A percentile compares a stretch with the other conserved stretches of the same genome.
phyloP scores from a whole-genome alignment of 2,329 filamentous ascomycete genomes.

The Chaetomiaceae sp. region DNA sequence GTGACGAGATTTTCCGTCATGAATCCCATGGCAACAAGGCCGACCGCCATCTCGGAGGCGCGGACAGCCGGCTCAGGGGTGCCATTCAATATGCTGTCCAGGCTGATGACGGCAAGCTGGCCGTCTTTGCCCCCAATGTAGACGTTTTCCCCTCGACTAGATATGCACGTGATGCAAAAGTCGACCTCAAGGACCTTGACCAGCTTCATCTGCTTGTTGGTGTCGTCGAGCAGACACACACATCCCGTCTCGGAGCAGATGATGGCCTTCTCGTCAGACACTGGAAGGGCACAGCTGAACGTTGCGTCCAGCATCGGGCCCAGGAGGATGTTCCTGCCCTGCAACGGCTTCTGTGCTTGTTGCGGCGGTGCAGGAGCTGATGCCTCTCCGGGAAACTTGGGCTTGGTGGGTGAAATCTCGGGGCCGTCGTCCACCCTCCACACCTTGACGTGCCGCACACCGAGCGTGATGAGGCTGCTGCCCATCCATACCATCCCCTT shows the following conservation, averaged over 20 bases:
- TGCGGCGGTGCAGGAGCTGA: constrained; percentile 27
- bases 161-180: constrained; percentile 65
- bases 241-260: constrained; percentile 85
- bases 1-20: constrained; percentile 64
- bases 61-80: constrained; percentile 36
- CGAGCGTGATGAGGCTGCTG: constrained; percentile 75
- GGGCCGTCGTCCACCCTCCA: constrained; percentile 75
- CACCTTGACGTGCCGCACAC: constrained; percentile 86
- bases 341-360: constrained; percentile 62
- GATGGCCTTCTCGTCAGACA: constrained; percentile 71
- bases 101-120: constrained; percentile 50
- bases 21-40: constrained; percentile 65
- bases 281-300: constrained; percentile 71
- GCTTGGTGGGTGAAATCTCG: constrained; percentile 57
- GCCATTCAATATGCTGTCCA: constrained; percentile 46
- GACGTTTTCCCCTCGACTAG: constrained; percentile 53
- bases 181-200: constrained; percentile 60
- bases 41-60: constrained; percentile 36
- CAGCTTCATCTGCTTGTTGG: constrained; percentile 66
- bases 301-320: constrained; percentile 76
- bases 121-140: constrained; percentile 68
- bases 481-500: constrained; percentile 90
- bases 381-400: constrained; percentile 48
- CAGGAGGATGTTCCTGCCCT: constrained; percentile 82
- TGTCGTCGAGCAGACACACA: constrained; percentile 82